A percentile compares a stretch with the other conserved stretches of the same genome.
phyloP scores from a whole-genome alignment of 2,329 filamentous ascomycete genomes.

The Trichoderma koningii region DNA sequence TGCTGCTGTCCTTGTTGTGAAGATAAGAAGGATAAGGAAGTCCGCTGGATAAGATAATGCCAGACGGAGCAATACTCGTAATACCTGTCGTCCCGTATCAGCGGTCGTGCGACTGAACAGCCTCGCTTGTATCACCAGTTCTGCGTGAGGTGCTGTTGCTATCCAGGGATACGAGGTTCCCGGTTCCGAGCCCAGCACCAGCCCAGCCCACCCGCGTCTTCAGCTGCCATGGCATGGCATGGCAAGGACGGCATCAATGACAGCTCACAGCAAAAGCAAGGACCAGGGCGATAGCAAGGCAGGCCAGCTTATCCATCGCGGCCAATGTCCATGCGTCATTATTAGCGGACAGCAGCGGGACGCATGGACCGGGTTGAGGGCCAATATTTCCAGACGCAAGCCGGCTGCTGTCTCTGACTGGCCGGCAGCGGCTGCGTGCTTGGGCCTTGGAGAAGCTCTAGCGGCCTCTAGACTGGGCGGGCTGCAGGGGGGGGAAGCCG shows the following conservation, averaged over 20 bases:
- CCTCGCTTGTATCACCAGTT: background rate
- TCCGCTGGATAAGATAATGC: too few relatives aligned
- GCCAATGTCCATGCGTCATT: slow-evolving; percentile 19
- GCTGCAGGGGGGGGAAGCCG: slow-evolving; percentile 7
- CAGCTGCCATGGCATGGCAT: slow-evolving; percentile 11
- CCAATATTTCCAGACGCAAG: slow-evolving; percentile 10
- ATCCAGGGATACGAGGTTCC: slow-evolving; percentile 28
- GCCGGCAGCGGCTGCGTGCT: slow-evolving; percentile 3
- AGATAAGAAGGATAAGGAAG: slow-evolving; percentile 12
- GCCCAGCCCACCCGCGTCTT: slow-evolving; percentile 6
- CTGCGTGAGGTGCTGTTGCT: slow-evolving; percentile 3
- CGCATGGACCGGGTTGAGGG: slow-evolving; percentile 16
- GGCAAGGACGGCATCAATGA: slow-evolving; percentile 25
- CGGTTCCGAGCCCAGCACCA: background rate
- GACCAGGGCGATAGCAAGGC: background rate
- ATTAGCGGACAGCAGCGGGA: slow-evolving; percentile 16
- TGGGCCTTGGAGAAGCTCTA: background rate
- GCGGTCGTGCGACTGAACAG: background rate
- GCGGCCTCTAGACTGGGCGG: slow-evolving; percentile 7
- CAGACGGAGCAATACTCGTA: background rate
- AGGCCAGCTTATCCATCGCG: slow-evolving; percentile 16
- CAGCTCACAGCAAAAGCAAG: slow-evolving; percentile 23
- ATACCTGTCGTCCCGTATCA: background rate
- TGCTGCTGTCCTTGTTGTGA: background rate
- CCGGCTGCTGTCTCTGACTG: slow-evolving; percentile 13